These are phyloP conservation scores for Arachnomyces sp. DNA, from an alignment of 2,329 filamentous ascomycete genomes.

Conservation along the genomic window DNA sequence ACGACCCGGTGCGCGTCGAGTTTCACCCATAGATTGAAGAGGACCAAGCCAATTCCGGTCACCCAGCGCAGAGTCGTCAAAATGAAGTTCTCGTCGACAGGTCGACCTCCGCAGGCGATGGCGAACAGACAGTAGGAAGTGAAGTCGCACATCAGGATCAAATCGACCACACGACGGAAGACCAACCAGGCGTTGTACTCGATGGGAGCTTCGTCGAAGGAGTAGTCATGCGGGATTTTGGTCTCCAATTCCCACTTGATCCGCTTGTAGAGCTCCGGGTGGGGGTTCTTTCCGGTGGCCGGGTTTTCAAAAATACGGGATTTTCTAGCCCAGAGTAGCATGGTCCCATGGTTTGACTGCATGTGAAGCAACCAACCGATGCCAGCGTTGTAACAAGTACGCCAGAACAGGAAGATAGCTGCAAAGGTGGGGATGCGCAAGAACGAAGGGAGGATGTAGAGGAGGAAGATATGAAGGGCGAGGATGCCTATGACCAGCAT, in stretches of 20 bases:
- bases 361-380: slow-evolving; percentile 83
- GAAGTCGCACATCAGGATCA: slow-evolving; percentile 99
- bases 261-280: slow-evolving; percentile 72
- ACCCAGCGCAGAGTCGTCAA: slow-evolving; percentile 71
- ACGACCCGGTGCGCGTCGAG: slow-evolving; percentile 95
- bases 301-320: slow-evolving; percentile 81
- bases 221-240: slow-evolving; percentile 90
- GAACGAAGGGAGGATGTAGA: slow-evolving; percentile 63
- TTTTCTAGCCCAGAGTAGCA: slow-evolving; percentile 82
- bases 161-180: slow-evolving; percentile 88
- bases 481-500: slow-evolving; percentile 71
- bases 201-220: slow-evolving; percentile 83
- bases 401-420: slow-evolving; percentile 82
- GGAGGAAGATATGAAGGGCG: slow-evolving; percentile 62
- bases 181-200: slow-evolving; percentile 99
- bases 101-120: slow-evolving; percentile 72
- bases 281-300: slow-evolving; percentile 69
- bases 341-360: slow-evolving; percentile 80
- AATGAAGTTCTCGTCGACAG: slow-evolving; percentile 60
- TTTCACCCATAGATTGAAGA: slow-evolving; percentile 98
- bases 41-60: slow-evolving; percentile 67
- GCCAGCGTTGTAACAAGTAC: slow-evolving; percentile 83
- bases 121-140: slow-evolving; percentile 95
- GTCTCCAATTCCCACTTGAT: slow-evolving; percentile 86
- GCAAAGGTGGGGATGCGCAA: slow-evolving; percentile 73